phyloP scores from a whole-genome alignment of 2,329 filamentous ascomycete species.

The Nigrospora osmanthi region DNA sequence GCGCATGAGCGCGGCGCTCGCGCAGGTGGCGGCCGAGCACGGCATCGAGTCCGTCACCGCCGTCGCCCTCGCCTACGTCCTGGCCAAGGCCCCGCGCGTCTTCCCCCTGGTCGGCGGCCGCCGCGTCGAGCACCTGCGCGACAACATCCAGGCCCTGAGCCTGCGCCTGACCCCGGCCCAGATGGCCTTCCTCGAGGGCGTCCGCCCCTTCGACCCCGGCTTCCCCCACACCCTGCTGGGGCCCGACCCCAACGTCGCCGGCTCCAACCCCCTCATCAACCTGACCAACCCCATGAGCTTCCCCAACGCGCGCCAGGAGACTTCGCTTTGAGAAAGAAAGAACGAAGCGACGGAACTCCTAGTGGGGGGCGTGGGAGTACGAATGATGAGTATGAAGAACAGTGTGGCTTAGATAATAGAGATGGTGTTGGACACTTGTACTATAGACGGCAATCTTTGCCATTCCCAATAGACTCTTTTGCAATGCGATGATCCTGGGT shows the following conservation, averaged over 20 bases:
- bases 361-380: too few species aligned
- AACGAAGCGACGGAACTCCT: too few species aligned
- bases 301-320: not conserved
- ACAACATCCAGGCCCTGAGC: constrained; percentile 44
- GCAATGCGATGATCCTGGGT: too few species aligned
- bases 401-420: too few species aligned
- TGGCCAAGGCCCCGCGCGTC: constrained; percentile 37
- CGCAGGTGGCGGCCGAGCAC: constrained; percentile 48
- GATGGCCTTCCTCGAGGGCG: constrained; percentile 40
- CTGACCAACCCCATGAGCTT: not conserved
- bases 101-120: constrained; percentile 42
- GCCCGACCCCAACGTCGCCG: constrained; percentile 11
- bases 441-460: too few species aligned
- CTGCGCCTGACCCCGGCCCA: constrained; percentile 40
- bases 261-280: not conserved
- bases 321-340: not conserved
- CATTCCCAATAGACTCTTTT: too few species aligned
- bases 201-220: constrained; percentile 42
- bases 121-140: constrained; percentile 39
- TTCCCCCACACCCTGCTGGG: constrained; percentile 40
- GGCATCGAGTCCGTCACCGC: constrained; percentile 45
- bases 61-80: constrained; percentile 43
- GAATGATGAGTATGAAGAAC: too few species aligned
- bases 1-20: constrained; percentile 49
- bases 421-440: too few species aligned